Conservation (phyloP, 176 grass and related monocot species). For the Oryza officinalis region DNA sequence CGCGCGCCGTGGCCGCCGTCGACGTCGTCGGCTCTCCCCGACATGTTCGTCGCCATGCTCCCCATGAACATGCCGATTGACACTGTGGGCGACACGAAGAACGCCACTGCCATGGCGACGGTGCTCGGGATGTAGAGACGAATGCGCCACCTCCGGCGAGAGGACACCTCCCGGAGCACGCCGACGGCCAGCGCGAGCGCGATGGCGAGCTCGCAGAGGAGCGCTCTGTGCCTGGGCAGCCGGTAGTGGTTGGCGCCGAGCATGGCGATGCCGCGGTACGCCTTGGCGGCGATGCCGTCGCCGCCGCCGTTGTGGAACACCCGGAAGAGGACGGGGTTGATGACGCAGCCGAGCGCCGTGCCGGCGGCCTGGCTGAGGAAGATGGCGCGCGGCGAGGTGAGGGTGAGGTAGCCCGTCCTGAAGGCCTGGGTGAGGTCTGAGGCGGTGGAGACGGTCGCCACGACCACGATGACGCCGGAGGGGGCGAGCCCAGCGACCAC, state of each 20-base stretch:
- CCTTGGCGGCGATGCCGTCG: constrained; percentile 23
- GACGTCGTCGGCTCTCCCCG: constrained; percentile 37
- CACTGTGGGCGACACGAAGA: constrained; percentile 54
- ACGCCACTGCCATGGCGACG: constrained; percentile 48
- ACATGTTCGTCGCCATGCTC: constrained; percentile 46
- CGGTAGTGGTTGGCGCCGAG: constrained; percentile 28
- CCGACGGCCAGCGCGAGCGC: constrained; percentile 26
- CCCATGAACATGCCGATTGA: constrained; percentile 53
- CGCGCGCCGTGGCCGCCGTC: not conserved
- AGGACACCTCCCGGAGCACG: constrained; percentile 40
- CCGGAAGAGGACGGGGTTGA: constrained; percentile 56
- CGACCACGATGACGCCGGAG: constrained; percentile 42
- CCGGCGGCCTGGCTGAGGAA: constrained; percentile 54
- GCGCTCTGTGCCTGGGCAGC: constrained; percentile 43
- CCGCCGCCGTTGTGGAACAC: constrained; percentile 33
- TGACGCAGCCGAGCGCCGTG: constrained; percentile 56
- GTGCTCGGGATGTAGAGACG: constrained; percentile 53
- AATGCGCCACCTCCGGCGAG: constrained; percentile 25
- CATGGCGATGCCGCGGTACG: constrained; percentile 58
- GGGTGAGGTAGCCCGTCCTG: constrained; percentile 66
- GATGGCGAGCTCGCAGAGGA: constrained; percentile 44
- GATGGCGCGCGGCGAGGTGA: constrained; percentile 60
- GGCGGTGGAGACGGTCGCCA: constrained; percentile 45
- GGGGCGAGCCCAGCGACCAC: constrained; percentile 52
- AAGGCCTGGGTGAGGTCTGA: constrained; percentile 58